Percentiles rank a stretch among this genome's conserved stretches.
These are phyloP conservation scores for Huntiella bhutanensis DNA, from an alignment of 2,329 filamentous ascomycete species.

Conservation along the genomic window DNA sequence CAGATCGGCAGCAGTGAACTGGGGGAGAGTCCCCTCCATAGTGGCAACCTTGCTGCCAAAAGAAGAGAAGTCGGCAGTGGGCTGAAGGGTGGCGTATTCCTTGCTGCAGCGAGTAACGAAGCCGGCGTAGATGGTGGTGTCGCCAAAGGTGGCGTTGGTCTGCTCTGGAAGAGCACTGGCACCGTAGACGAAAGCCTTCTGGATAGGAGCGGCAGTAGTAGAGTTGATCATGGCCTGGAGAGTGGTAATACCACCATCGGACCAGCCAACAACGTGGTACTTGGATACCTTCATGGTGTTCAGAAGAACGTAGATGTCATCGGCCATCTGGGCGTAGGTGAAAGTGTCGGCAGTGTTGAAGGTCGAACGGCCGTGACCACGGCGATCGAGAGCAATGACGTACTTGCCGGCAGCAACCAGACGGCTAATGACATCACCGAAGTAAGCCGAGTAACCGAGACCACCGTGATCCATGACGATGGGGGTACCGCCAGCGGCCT, in stretches of 20 bases:
- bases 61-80: conserved; percentile 19
- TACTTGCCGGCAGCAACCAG: conserved; percentile 19
- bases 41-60: conserved; percentile 21
- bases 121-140: conserved; percentile 18
- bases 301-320: conserved; percentile 19
- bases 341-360: conserved; percentile 20
- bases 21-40: conserved; percentile 21
- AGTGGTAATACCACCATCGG: conserved; percentile 22
- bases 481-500: conserved; percentile 17
- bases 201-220: conserved; percentile 17
- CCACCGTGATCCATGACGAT: conserved; percentile 24
- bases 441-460: conserved; percentile 24
- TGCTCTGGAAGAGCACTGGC: conserved; percentile 18
- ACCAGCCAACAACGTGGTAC: conserved; percentile 23
- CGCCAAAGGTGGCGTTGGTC: conserved; percentile 19
- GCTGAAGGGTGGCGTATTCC: conserved; percentile 21
- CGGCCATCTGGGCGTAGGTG: conserved; percentile 21
- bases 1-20: conserved; percentile 17
- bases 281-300: conserved; percentile 15
- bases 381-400: conserved; percentile 23
- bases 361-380: conserved; percentile 23
- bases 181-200: conserved; percentile 24
- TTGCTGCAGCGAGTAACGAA: conserved; percentile 19
- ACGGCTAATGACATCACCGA: conserved; percentile 20
- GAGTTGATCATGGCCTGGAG: conserved; percentile 20